A percentile compares a stretch with the other conserved stretches of the same genome.
Evolutionary conservation across 345 rosid genomes (phyloP).

Genomic region (Carallia brachiata): DNA sequence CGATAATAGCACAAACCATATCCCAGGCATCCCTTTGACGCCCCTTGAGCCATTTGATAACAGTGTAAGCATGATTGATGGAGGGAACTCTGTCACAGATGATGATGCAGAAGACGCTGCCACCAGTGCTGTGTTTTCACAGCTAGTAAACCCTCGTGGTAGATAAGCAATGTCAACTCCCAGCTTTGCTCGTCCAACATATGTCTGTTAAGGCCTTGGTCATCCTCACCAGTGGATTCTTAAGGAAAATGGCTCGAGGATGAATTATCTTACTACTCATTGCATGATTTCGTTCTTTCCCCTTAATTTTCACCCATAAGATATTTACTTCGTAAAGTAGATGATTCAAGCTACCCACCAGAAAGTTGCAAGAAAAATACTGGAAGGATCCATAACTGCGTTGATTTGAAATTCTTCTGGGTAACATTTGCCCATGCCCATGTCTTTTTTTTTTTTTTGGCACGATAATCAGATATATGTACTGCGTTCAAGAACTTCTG

Average conservation of each 20-base stretch:
- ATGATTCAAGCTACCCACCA: constrained; percentile 13
- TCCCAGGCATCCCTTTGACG: constrained; percentile 75
- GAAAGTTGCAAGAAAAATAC: constrained; percentile 20
- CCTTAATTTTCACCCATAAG: constrained; percentile 24
- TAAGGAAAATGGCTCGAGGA: constrained; percentile 15
- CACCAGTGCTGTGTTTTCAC: constrained; percentile 93
- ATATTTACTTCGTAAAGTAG: constrained; percentile 42
- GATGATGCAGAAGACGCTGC: constrained; percentile 86
- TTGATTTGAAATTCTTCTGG: constrained; percentile 30
- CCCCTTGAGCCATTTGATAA: constrained; percentile 87
- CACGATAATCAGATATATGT: constrained; percentile 24
- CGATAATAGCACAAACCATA: constrained; percentile 94
- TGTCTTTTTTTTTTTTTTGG: constrained; percentile 9
- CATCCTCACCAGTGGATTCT: constrained; percentile 15
- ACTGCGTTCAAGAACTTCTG: constrained; percentile 3
- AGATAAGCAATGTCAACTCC: constrained; percentile 38
- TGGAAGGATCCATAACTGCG: constrained; percentile 21
- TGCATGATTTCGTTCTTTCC: constrained; percentile 22
- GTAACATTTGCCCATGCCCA: constrained; percentile 10
- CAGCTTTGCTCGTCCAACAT: constrained; percentile 9
- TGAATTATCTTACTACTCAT: constrained; percentile 21
- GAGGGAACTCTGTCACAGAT: constrained; percentile 53
- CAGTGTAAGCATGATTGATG: constrained; percentile 75
- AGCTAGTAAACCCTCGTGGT: constrained; percentile 97
- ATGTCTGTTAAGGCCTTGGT: constrained; percentile 9